These are phyloP conservation scores for Cercospora canescens DNA, from an alignment of 2,329 filamentous ascomycete genomes.

Conservation along the genomic window DNA sequence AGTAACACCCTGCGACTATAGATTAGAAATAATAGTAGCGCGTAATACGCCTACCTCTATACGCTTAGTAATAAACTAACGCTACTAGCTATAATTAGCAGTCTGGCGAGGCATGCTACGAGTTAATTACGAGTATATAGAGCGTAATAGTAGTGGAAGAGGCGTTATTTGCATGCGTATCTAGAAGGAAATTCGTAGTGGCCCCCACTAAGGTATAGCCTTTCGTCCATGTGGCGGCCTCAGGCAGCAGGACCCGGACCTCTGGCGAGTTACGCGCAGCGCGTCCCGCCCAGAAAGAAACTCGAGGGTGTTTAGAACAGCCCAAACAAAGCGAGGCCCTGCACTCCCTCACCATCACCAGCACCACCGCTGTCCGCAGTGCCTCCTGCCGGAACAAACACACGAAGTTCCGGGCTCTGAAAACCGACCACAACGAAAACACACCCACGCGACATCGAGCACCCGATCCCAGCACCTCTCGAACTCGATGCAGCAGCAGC, in stretches of 20 bases:
- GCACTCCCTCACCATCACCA: background rate
- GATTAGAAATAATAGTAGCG: no score
- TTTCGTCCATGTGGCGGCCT: background rate
- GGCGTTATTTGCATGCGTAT: no score
- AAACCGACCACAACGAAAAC: background rate
- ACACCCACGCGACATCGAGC: background rate
- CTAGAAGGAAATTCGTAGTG: no score
- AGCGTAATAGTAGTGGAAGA: no score
- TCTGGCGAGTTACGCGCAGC: background rate
- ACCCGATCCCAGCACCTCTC: background rate
- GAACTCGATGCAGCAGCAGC: background rate
- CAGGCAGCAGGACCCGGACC: background rate
- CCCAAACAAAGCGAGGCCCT: background rate
- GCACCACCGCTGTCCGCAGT: background rate
- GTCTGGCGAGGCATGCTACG: no score
- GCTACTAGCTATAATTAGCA: no score
- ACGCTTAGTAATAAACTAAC: no score
- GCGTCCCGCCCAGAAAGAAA: constrained; percentile 1
- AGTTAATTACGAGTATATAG: no score
- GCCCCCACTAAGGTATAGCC: no score
- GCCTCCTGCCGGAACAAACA: background rate
- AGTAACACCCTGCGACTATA: no score
- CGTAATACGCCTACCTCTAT: no score
- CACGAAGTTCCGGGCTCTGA: no score
- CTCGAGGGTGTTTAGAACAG: background rate